Evolutionary conservation across 2,329 filamentous ascomycete genomes (phyloP), one percentile per base, ranked within the genome.

Genomic region (Sarocladiaceae sp.): DNA sequence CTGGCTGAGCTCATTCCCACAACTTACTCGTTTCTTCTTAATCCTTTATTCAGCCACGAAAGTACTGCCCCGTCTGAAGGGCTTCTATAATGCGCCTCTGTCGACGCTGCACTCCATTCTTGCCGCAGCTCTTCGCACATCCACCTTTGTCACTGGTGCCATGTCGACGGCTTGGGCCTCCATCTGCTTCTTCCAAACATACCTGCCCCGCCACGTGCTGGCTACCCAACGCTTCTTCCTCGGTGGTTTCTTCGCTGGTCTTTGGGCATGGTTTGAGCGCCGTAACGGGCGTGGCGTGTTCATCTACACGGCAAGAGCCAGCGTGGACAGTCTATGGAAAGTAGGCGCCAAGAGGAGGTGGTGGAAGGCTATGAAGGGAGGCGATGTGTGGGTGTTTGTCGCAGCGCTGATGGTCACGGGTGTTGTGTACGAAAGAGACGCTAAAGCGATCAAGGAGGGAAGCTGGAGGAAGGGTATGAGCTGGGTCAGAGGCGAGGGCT

Each of bases 161-260:
- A 84, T 96, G 53, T 90, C 90, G 13, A 90, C 90, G 0, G 83
- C 84, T 28, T 99, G 94, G 94, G 91, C 85, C 1, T 87, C 84
- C 53, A 85, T 97, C 59, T 99, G 93, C 72, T 79, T 97, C 62
- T 91, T 97, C 75, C 90, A 96, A 68, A 74, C 80, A 42, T 79
- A 87, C 62, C 77, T 97, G 2, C 91, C 93, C 0, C 79, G 86
- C 2, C 79, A 78, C 5, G 75, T 91, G 8, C 76, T 97, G 1
- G 82, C 92, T 0, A 92, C 87, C 0, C 88, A 94, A 65, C 83
- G 94, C 20, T 95, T 94, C 77, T 96, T 95, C 77, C 74, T 97
- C 0, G 89, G 90, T 50, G 93, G 94, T 7, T 88, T 93, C 66
- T 63, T 95, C 1, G 90, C 88, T 1, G 94, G 94, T 0, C 69